Evolutionary conservation across 768 basidiomycete species (phyloP), one percentile per base, ranked within the genome.

Genomic region (Leccinum pellstonianum): DNA sequence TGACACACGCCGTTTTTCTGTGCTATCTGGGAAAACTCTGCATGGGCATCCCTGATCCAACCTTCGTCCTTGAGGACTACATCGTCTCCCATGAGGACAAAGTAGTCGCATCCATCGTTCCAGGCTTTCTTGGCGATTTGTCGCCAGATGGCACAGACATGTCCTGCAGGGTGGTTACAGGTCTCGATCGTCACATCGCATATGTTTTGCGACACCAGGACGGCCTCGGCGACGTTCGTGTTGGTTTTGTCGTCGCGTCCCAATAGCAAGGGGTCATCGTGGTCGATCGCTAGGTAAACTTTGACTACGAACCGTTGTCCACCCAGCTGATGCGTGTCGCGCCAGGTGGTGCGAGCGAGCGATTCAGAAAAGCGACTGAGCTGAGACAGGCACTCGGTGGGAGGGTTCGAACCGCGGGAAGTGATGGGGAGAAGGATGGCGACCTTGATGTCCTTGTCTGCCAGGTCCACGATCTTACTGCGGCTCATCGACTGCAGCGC

Each of bases 391-490:
- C 83, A 85, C 38, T 75, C 65, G 1, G 62, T 58, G 0, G 77
- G 77, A 5, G 68, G 60, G 2, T 59, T 31, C 0, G 68, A 67
- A 4, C 81, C 79, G 1, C 80, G 76, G 8, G 84, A 86, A 1
- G 85, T 86, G 63, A 86, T 77, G 2, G 85, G 85, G 8, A 86
- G 78, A 3, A 86, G 74, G 46, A 86, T 74, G 2, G 80, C 85
- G 63, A 85, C 83, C 6, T 69, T 76, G 54, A 76, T 71, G 2
- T 67, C 68, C 23, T 70, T 67, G 0, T 67, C 57, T 6, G 67
- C 62, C 8, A 85, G 70, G 49, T 77, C 57, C 27, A 84, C 59
- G 9, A 83, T 50, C 48, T 74, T 60, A 62, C 83, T 84, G 38
- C 41, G 49, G 17, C 68, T 66, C 46, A 77, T 66, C 10, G 19